These are phyloP conservation scores for Diutina pseudorugosa DNA, from an alignment of 1,139 yeast species.

Conservation along the genomic window DNA sequence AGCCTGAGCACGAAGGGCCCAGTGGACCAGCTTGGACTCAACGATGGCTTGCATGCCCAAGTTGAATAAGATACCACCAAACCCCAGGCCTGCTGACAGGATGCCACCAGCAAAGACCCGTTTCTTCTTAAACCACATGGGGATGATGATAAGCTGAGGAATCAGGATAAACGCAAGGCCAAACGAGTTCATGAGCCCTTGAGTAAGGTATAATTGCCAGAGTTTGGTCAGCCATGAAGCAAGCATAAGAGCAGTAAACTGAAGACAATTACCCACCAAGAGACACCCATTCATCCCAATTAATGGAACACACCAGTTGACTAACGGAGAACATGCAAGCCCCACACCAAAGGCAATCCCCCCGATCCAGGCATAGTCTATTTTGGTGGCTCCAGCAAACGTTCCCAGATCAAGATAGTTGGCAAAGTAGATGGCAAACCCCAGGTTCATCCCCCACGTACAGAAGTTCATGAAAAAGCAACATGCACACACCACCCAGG, in stretches of 20 bases:
- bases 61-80: slow-evolving; percentile 45
- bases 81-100: slow-evolving; percentile 48
- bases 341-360: slow-evolving; percentile 31
- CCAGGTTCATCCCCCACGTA: slow-evolving; percentile 44
- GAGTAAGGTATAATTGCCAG: slow-evolving; percentile 42
- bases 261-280: slow-evolving; percentile 32
- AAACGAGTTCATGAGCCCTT: slow-evolving; percentile 38
- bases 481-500: slow-evolving; percentile 33
- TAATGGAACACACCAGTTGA: slow-evolving; percentile 25
- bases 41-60: slow-evolving; percentile 25
- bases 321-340: slow-evolving; percentile 22
- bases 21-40: slow-evolving; percentile 18
- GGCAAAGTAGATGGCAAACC: slow-evolving; percentile 41
- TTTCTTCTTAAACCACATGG: slow-evolving; percentile 10
- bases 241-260: slow-evolving; percentile 37
- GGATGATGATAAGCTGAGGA: slow-evolving; percentile 19
- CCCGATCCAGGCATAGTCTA: slow-evolving; percentile 29
- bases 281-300: slow-evolving; percentile 29
- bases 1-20: slow-evolving; percentile 31
- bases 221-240: slow-evolving; percentile 40
- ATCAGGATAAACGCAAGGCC: slow-evolving; percentile 29
- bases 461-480: slow-evolving; percentile 29
- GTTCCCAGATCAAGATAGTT: slow-evolving; percentile 24
- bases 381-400: slow-evolving; percentile 28
- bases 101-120: slow-evolving; percentile 23